phyloP scores from a whole-genome alignment of 306 rosid genomes.

The Ziziphus jujuba region DNA sequence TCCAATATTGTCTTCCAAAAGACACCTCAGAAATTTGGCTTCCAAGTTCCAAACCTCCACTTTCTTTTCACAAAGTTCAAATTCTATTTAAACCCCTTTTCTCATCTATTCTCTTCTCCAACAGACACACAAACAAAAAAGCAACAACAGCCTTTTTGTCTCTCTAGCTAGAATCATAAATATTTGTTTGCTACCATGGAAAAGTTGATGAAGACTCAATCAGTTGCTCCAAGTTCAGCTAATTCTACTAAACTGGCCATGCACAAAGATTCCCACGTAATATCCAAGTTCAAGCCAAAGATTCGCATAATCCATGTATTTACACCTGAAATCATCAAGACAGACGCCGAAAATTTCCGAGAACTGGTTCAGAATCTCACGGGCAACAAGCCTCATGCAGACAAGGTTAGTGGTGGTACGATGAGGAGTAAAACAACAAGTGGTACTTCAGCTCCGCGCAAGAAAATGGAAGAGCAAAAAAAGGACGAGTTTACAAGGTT shows the following conservation, averaged over 20 bases:
- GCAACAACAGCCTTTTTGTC: too few relatives aligned
- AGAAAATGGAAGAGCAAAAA: constrained; percentile 19
- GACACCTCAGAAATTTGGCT: too few relatives aligned
- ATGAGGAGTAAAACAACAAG: too few relatives aligned
- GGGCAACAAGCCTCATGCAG: constrained; percentile 33
- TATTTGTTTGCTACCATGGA: neutral
- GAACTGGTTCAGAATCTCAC: constrained; percentile 58
- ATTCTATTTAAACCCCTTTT: too few relatives aligned
- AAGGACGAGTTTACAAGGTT: too few relatives aligned
- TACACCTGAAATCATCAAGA: constrained; percentile 54
- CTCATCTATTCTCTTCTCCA: too few relatives aligned
- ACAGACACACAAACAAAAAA: too few relatives aligned
- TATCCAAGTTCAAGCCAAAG: constrained; percentile 45
- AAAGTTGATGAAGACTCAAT: constrained; percentile 40
- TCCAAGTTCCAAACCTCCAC: too few relatives aligned
- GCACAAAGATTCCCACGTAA: constrained; percentile 32
- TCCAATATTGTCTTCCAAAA: too few relatives aligned
- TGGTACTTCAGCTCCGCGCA: neutral
- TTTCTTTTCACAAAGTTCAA: too few relatives aligned
- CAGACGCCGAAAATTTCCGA: constrained; percentile 51
- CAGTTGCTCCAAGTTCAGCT: constrained; percentile 25
- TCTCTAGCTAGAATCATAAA: too few relatives aligned
- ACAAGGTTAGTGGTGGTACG: neutral
- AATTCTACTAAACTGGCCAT: constrained; percentile 33
- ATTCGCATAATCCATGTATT: constrained; percentile 46